Percentiles rank a stretch among this genome's conserved stretches.
Evolutionary conservation across 2,329 filamentous ascomycete species (phyloP).

Genomic region (Scedosporium apiospermum): DNA sequence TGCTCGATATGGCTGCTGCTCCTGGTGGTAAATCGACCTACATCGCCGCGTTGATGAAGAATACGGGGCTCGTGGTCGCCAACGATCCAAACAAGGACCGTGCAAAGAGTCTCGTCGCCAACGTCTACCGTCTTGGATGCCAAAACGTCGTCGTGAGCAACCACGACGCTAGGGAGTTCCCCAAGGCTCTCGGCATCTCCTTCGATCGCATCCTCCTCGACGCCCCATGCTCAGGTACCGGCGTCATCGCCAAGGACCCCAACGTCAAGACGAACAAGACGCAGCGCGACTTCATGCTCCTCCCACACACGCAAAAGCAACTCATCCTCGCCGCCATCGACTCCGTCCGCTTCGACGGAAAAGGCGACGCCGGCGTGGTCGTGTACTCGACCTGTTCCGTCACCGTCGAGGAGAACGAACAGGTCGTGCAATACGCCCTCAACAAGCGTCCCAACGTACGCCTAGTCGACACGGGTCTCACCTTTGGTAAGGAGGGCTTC

Average conservation of each 20-base stretch:
- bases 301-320: conserved; percentile 93
- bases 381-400: conserved; percentile 97
- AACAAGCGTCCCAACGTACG: conserved; percentile 87
- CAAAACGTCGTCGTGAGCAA: conserved; percentile 94
- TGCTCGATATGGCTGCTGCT: conserved; percentile 90
- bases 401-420: conserved; percentile 82
- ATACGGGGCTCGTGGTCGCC: conserved; percentile 89
- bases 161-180: conserved; percentile 90
- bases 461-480: conserved; percentile 82
- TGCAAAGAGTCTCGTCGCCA: conserved; percentile 94
- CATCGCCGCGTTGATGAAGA: conserved; percentile 91
- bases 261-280: conserved; percentile 98
- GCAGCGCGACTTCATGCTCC: conserved; percentile 83
- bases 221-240: conserved; percentile 91
- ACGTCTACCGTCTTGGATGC: conserved; percentile 88
- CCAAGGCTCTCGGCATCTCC: conserved; percentile 75
- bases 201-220: conserved; percentile 93
- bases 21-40: conserved; percentile 96
- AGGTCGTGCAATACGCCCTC: conserved; percentile 87
- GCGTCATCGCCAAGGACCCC: conserved; percentile 94
- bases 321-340: conserved; percentile 88
- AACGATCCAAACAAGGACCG: conserved; percentile 93
- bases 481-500: conserved; percentile 90
- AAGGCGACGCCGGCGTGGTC: conserved; percentile 78
- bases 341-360: conserved; percentile 81